A percentile compares a stretch with the other conserved stretches of the same genome.
phyloP scores from a whole-genome alignment of 108 stramenopile species.

The Poteriospumella lacustris region DNA sequence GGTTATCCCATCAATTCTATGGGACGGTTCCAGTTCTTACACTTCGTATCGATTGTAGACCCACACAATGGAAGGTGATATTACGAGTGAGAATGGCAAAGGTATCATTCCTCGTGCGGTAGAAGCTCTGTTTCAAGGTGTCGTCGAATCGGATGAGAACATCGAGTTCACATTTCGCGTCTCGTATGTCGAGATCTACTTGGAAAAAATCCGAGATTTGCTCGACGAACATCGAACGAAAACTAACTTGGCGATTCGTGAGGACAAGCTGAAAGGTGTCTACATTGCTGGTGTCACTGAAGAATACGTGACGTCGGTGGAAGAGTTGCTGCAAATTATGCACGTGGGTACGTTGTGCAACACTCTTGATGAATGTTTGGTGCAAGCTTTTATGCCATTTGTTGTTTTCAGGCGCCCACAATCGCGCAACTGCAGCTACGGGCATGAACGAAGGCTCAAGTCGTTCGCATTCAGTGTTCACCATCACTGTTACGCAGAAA shows the following conservation, averaged over 20 bases:
- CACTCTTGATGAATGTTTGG: not conserved
- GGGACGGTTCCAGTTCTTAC: not conserved
- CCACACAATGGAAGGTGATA: constrained; percentile 44
- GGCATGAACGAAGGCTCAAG: constrained; percentile 71
- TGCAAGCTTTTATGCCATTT: not conserved
- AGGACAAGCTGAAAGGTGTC: constrained; percentile 53
- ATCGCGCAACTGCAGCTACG: constrained; percentile 65
- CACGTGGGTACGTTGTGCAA: constrained; percentile 57
- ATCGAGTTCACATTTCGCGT: constrained; percentile 50
- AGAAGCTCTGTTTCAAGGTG: constrained; percentile 33
- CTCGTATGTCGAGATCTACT: constrained; percentile 46
- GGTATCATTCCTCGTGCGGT: constrained; percentile 47
- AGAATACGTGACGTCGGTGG: constrained; percentile 62
- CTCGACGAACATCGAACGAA: constrained; percentile 24
- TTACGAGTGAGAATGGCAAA: not conserved
- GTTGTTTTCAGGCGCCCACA: constrained; percentile 46
- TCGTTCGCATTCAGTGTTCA: constrained; percentile 74
- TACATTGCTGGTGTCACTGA: constrained; percentile 62
- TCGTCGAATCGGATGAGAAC: constrained; percentile 56
- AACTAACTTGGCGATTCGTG: constrained; percentile 55
- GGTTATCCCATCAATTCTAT: not conserved
- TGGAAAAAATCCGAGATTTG: constrained; percentile 36
- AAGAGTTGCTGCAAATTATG: constrained; percentile 66
- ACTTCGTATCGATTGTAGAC: not conserved
- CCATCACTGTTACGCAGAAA: constrained; percentile 58